phyloP scores from a whole-genome alignment of 495 filamentous ascomycete species.

The Aspergillus sclerotioniger region DNA sequence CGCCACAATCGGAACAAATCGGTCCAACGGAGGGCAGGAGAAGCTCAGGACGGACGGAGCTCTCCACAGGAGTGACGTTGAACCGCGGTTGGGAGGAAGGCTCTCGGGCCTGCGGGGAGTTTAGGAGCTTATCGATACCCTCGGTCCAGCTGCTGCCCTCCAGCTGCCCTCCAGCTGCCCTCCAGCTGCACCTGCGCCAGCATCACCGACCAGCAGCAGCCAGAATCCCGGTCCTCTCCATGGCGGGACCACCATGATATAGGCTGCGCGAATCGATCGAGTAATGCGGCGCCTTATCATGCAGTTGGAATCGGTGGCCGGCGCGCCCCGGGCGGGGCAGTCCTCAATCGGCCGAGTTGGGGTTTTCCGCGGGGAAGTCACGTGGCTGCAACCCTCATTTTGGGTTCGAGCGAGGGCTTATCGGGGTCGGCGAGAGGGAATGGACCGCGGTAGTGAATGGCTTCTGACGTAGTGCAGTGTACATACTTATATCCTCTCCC shows the following conservation, averaged over 20 bases:
- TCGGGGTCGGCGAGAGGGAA: too few species aligned
- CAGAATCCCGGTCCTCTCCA: background rate
- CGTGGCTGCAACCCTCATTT: constrained; percentile 18
- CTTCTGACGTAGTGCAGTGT: too few species aligned
- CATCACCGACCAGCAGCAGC: background rate
- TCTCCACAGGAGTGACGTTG: background rate
- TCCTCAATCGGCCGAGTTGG: constrained; percentile 36
- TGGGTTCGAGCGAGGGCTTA: background rate
- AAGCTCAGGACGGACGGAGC: background rate
- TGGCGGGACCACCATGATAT: background rate
- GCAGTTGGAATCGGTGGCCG: constrained; percentile 10
- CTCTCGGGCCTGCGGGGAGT: constrained; percentile 24
- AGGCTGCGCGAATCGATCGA: background rate
- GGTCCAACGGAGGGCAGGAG: background rate
- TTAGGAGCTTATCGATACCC: constrained; percentile 13
- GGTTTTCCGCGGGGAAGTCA: constrained; percentile 39
- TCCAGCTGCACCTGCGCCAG: background rate
- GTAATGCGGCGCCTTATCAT: background rate
- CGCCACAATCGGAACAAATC: constrained; percentile 7
- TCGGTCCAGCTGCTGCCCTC: constrained; percentile 17
- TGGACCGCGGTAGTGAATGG: too few species aligned
- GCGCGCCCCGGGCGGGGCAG: constrained; percentile 9
- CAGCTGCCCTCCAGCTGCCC: too few species aligned
- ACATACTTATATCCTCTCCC: too few species aligned
- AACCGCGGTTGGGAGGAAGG: constrained; percentile 19